Evolutionary conservation across 257 asterid genomes (phyloP), one percentile per base, ranked within the genome.

Genomic region (Anisodus tanguticus): DNA sequence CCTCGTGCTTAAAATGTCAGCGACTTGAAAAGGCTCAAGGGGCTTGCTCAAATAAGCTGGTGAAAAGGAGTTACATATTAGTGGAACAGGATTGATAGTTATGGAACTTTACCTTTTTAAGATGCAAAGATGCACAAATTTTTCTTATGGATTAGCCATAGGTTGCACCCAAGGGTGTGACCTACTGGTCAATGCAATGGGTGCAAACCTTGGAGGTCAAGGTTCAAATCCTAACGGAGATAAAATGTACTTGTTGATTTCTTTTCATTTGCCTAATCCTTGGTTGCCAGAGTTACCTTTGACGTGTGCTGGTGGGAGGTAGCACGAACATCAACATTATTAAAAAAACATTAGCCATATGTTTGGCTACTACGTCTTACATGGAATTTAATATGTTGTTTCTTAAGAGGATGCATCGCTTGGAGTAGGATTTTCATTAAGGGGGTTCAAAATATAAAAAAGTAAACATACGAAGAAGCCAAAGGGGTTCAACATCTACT

Each of bases 351-450:
- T 58, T 58, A 58, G 64, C 64, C 19, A 58, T 64, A 64, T 64
- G 16, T 10, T 16, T 58, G 26, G 64, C 16, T 64, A 9, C 71
- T 10, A 10, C 17, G 15, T 10, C 70, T 26, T 64, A 64, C 71
- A 64, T 64, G 43, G 12, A 26, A 26, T 64, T 62, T 26, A 26
- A 67, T 67, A 1, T 67, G 47, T 15, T 35, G 49, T 67, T 67
- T 37, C 19, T 67, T 67, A 31, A 68, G 79, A 71, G 79, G 79
- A 71, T 43, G 79, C 58, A n/a, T 58, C 9, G 0, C 45, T 71
- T 71, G 2, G 58, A 71, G 58, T n/a, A 43, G 35, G 35, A 31
- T 31, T 31, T 31, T 31, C 35, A 1, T 1, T 31, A 31, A 31
- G 35, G 35, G 35, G 35, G 35, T 31, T 31, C 35, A 31, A 31